phyloP scores from a whole-genome alignment of 164 flowering plant species.

The Taxillus chinensis region DNA sequence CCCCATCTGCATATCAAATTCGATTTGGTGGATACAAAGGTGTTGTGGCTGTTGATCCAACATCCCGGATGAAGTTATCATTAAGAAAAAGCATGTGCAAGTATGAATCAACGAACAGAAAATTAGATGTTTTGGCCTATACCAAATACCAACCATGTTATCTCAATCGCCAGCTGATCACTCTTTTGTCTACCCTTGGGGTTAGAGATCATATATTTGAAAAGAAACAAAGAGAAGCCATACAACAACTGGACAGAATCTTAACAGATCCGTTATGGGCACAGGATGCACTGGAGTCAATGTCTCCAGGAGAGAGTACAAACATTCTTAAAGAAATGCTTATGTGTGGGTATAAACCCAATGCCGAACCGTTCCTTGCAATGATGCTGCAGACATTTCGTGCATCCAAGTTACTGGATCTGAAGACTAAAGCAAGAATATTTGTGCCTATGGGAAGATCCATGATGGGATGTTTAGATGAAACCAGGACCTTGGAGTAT shows the following conservation, averaged over 20 bases:
- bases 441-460: conserved; percentile 58
- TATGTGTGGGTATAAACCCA: conserved; percentile 68
- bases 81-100: conserved; percentile 75
- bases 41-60: conserved; percentile 81
- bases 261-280: conserved; percentile 56
- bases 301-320: conserved; percentile 67
- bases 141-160: conserved; percentile 78
- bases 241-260: conserved; percentile 46
- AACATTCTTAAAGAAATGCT: conserved; percentile 72
- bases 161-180: conserved; percentile 74
- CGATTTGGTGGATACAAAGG: conserved; percentile 92
- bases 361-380: conserved; percentile 71
- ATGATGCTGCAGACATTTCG: conserved; percentile 78
- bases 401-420: conserved; percentile 54
- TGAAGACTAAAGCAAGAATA: conserved; percentile 57
- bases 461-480: conserved; percentile 94
- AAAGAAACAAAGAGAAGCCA: conserved; percentile 56
- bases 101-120: conserved; percentile 43
- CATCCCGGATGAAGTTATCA: conserved; percentile 41
- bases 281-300: conserved; percentile 50
- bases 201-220: conserved; percentile 53
- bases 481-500: conserved; percentile 64
- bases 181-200: conserved; percentile 84
- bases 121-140: conserved; percentile 64
- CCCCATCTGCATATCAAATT: conserved; percentile 83